Evolutionary conservation across 352 stramenopile species (phyloP), one percentile per base, ranked within the genome.

Genomic region (Phytophthora macrochlamydospora): DNA sequence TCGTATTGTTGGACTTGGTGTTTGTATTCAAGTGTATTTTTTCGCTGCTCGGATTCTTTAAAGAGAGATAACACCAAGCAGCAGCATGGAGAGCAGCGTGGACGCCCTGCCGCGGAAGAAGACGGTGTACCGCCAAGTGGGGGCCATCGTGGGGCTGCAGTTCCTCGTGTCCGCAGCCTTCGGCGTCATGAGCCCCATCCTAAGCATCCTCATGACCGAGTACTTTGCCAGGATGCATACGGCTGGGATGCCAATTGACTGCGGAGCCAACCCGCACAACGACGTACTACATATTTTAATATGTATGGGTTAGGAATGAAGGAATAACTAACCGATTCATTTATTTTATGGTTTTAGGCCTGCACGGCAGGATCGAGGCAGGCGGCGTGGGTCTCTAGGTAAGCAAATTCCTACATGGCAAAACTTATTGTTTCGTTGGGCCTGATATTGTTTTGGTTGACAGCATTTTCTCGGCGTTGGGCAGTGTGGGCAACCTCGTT

Each of bases 341-440:
- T 58, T 18, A 14, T 33, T 43, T 46, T 57, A 43, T 42, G 18
- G 18, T 31, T 11, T 50, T 62, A 90, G 71, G 75, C 82, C 4
- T 94, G 86, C 43, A 65, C 78, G n/a, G 62, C 78, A 35, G 86
- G 86, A 40, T 92, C 82, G n/a, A 79, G 79, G 44, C 62, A 92
- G 46, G 86, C 86, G 18, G 76, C 81, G 37, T 91, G 81, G 84
- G 78, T 87, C 60, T 89, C 83, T 7, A 91, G 84, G 84, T 90
- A 65, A 3, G 33, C 1, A 2, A 14, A 1, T 33, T 49, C 7
- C 18, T 45, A 45, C 29, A 29, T 49, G 6, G 43, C 8, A 7
- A 30, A 40, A 40, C 32, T 52, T 28, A 49, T 49, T 24, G 3
- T 58, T 31, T 1, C 18, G 4, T 48, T 11, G 35, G 29, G 14